Percentiles rank a stretch among this genome's conserved stretches.
These are phyloP conservation scores for Globisporangium nodosum DNA, from an alignment of 352 stramenopile species.

Conservation along the genomic window DNA sequence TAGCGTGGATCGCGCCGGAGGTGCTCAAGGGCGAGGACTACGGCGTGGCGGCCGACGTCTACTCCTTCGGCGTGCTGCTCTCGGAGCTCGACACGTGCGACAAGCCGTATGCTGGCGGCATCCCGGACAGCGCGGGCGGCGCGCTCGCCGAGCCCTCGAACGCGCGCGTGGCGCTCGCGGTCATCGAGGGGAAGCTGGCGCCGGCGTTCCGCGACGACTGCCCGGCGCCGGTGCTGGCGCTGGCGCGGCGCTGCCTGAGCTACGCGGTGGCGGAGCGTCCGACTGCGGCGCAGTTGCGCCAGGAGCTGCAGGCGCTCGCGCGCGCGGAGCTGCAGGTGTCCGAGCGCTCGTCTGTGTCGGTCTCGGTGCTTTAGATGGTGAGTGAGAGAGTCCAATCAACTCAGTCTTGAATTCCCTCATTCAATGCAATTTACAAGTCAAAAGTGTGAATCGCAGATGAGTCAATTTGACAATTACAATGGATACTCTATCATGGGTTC, in stretches of 20 bases:
- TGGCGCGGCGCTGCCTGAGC: slow-evolving; percentile 20
- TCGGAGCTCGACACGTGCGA: slow-evolving; percentile 43
- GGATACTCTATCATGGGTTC: neutral
- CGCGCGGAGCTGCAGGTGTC: neutral
- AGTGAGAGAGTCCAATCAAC: neutral
- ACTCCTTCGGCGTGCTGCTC: slow-evolving; percentile 53
- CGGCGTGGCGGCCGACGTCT: slow-evolving; percentile 44
- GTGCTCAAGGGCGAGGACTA: slow-evolving; percentile 44
- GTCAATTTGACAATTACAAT: too few relatives aligned
- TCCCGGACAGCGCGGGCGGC: slow-evolving; percentile 5
- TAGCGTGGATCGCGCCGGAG: slow-evolving; percentile 51
- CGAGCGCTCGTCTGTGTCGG: neutral
- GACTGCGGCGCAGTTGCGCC: slow-evolving; percentile 1
- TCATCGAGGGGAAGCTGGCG: slow-evolving; percentile 31
- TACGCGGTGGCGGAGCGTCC: slow-evolving; percentile 4
- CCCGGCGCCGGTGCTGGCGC: slow-evolving; percentile 20
- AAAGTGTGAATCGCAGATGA: neutral
- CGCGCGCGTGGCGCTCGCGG: slow-evolving; percentile 31
- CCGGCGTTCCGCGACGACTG: slow-evolving; percentile 34
- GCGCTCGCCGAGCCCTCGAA: slow-evolving; percentile 25
- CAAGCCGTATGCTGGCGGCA: slow-evolving; percentile 30
- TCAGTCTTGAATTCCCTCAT: neutral
- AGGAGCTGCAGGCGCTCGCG: slow-evolving; percentile 11
- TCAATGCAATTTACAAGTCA: neutral
- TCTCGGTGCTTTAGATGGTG: slow-evolving; percentile 4